phyloP scores from a whole-genome alignment of 176 grass and related monocot genomes.

The Miscanthus lutarioriparius region DNA sequence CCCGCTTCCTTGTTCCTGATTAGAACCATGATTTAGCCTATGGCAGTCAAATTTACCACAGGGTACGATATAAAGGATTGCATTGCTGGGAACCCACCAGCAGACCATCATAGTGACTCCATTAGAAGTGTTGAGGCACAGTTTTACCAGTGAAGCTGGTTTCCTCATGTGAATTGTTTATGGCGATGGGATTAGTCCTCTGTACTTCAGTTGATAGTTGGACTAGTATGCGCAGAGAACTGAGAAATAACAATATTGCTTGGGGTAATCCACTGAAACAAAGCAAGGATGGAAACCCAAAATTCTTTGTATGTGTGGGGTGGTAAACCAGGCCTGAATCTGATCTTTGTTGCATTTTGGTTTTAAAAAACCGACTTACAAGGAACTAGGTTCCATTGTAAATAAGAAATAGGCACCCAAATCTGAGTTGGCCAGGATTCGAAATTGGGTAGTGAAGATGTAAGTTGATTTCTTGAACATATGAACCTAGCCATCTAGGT shows the following conservation, averaged over 20 bases:
- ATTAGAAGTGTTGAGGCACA: neutral
- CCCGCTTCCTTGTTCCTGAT: neutral
- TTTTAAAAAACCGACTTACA: neutral
- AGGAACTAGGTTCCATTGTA: neutral
- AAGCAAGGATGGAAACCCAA: conserved; percentile 1
- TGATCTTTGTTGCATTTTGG: neutral
- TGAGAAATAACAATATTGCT: neutral
- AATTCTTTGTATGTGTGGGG: neutral
- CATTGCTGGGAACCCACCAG: neutral
- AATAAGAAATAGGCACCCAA: neutral
- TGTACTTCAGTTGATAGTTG: neutral
- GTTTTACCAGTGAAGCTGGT: neutral
- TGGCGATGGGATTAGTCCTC: neutral
- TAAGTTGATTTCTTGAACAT: neutral
- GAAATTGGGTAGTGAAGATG: neutral
- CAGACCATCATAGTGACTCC: neutral
- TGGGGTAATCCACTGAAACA: neutral
- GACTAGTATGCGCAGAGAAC: neutral
- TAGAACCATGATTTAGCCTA: neutral
- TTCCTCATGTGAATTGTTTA: conserved; percentile 23
- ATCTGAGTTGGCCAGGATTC: neutral
- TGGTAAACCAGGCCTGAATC: neutral
- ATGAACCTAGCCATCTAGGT: neutral
- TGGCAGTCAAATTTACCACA: neutral
- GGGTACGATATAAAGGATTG: neutral